Percentiles rank a stretch among this genome's conserved stretches.
These are phyloP conservation scores for Tylopilus felleus DNA, from an alignment of 768 basidiomycete species.

Conservation along the genomic window DNA sequence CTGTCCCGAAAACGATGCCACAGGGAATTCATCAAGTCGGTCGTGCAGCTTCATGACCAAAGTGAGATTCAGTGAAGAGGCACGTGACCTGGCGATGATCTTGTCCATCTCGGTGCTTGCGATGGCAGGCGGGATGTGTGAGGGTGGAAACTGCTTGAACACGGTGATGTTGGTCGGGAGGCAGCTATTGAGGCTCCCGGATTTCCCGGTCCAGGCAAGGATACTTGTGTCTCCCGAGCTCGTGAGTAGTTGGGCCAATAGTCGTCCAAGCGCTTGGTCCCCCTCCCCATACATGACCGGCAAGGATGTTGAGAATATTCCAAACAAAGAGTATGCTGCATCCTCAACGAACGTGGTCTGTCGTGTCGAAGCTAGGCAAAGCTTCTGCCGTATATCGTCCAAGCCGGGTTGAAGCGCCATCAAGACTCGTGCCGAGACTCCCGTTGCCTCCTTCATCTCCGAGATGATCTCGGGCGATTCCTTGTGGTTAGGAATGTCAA, in stretches of 20 bases:
- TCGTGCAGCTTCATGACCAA: too few species aligned
- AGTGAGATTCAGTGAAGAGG: not conserved
- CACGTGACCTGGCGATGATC: not conserved
- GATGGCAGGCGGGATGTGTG: not conserved
- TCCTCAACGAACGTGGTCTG: not conserved
- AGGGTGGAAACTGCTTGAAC: not conserved
- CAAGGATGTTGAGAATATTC: not conserved
- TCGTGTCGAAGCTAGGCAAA: not conserved
- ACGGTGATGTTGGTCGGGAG: not conserved
- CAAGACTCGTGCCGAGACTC: not conserved
- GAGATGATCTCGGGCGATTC: not conserved
- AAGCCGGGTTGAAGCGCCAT: not conserved
- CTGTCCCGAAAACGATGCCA: too few species aligned
- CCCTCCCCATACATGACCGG: not conserved
- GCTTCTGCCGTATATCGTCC: not conserved
- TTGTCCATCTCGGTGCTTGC: not conserved
- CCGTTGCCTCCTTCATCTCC: not conserved
- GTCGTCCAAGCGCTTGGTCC: not conserved
- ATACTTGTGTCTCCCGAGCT: not conserved
- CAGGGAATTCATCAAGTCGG: too few species aligned
- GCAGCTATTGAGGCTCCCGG: not conserved
- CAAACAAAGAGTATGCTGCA: not conserved
- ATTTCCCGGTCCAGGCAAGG: not conserved
- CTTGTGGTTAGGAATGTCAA: not conserved
- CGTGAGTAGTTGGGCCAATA: not conserved